phyloP scores from a whole-genome alignment of 768 basidiomycete species.

The Nidularia sp. region DNA sequence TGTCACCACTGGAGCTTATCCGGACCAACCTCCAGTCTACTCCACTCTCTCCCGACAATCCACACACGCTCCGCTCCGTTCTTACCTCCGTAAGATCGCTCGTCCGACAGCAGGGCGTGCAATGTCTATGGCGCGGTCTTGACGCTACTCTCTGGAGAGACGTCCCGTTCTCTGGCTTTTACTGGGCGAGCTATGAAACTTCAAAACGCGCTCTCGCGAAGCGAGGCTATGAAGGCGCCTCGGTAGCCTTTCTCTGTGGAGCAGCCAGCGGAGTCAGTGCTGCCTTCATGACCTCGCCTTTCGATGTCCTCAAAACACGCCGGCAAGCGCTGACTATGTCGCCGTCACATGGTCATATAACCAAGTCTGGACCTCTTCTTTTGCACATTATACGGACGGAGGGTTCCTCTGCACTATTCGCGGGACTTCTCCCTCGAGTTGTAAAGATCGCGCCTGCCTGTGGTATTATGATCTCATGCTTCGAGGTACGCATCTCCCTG shows the following conservation, averaged over 20 bases:
- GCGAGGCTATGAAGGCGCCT: constrained; percentile 51
- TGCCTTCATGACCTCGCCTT: constrained; percentile 88
- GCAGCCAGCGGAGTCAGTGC: constrained; percentile 85
- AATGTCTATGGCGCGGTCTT: constrained; percentile 85
- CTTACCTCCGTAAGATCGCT: constrained; percentile 56
- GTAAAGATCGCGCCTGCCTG: constrained; percentile 97
- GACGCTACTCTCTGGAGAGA: constrained; percentile 94
- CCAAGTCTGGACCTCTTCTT: constrained; percentile 61
- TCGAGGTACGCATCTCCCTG: constrained; percentile 56
- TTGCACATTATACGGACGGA: constrained; percentile 73
- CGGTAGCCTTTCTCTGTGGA: constrained; percentile 84
- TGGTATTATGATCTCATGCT: constrained; percentile 97
- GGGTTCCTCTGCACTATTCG: constrained; percentile 73
- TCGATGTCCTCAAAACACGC: constrained; percentile 95
- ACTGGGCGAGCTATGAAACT: constrained; percentile 94
- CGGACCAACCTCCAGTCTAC: constrained; percentile 93
- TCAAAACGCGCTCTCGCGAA: constrained; percentile 63
- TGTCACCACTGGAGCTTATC: constrained; percentile 88
- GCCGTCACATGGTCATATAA: constrained; percentile 30
- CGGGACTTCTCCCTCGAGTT: constrained; percentile 82
- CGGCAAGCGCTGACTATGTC: constrained; percentile 81
- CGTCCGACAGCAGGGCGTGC: constrained; percentile 59
- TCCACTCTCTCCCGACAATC: constrained; percentile 61
- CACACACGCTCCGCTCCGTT: constrained; percentile 76
- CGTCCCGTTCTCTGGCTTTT: constrained; percentile 94